Evolutionary conservation across 176 grass and related monocot genomes (phyloP).

Genomic region (Oropetium thomaeum): DNA sequence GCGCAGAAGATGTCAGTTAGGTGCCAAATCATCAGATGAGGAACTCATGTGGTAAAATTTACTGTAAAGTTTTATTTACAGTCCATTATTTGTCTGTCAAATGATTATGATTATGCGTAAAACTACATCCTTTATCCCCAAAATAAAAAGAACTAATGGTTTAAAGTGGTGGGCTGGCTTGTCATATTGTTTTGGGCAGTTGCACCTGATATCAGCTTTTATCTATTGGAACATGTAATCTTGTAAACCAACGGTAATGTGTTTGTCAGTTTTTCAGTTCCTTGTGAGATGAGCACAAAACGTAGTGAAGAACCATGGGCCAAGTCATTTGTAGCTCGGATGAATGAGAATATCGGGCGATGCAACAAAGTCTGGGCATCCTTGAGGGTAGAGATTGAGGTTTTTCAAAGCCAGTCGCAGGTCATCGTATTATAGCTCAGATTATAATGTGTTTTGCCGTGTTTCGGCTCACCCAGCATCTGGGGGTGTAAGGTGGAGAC

Average conservation of each 20-base stretch:
- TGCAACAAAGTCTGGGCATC: slow-evolving; percentile 54
- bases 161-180: background rate
- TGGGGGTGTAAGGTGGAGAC: background rate
- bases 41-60: slow-evolving; percentile 71
- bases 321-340: slow-evolving; percentile 49
- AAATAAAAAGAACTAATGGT: background rate
- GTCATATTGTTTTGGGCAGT: background rate
- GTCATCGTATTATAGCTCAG: slow-evolving; percentile 36
- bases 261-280: slow-evolving; percentile 73
- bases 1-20: slow-evolving; percentile 19
- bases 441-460: background rate
- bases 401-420: slow-evolving; percentile 39
- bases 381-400: slow-evolving; percentile 56
- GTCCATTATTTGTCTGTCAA: background rate
- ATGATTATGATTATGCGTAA: too few relatives aligned
- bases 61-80: background rate
- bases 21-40: slow-evolving; percentile 44
- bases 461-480: background rate
- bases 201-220: background rate
- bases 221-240: slow-evolving; percentile 1
- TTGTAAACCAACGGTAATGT: slow-evolving; percentile 12
- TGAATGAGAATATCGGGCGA: slow-evolving; percentile 44
- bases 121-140: background rate
- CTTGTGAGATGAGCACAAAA: slow-evolving; percentile 44
- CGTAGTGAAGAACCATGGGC: slow-evolving; percentile 61